Evolutionary conservation across 768 basidiomycete genomes (phyloP).

Genomic region (Suillus placidus): DNA sequence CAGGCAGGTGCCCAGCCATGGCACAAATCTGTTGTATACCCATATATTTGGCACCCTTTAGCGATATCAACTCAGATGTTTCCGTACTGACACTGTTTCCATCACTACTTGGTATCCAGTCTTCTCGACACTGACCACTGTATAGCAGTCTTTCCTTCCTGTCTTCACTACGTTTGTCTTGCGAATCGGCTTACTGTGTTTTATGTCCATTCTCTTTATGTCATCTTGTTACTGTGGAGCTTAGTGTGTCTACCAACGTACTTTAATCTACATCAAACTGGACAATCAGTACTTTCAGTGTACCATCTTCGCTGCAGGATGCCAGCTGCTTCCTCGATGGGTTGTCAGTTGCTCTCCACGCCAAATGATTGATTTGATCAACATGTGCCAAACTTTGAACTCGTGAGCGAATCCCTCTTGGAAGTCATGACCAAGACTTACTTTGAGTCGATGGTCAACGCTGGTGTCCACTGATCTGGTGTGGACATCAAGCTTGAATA

Average conservation of each 20-base stretch:
- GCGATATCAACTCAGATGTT: constrained; percentile 53
- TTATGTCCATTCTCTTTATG: constrained; percentile 9
- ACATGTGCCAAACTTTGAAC: constrained; percentile 68
- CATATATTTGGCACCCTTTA: constrained; percentile 58
- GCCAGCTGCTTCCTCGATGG: constrained; percentile 58
- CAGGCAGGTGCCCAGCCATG: constrained; percentile 39
- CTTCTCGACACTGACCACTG: constrained; percentile 54
- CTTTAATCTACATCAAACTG: constrained; percentile 52
- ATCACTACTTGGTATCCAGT: constrained; percentile 44
- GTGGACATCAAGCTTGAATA: constrained; percentile 44
- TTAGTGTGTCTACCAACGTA: constrained; percentile 23
- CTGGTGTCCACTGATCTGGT: constrained; percentile 49
- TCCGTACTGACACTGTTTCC: constrained; percentile 50
- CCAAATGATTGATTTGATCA: constrained; percentile 75
- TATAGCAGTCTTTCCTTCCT: constrained; percentile 54
- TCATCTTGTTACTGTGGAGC: constrained; percentile 3
- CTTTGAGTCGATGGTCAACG: constrained; percentile 51
- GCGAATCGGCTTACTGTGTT: constrained; percentile 20
- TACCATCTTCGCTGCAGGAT: constrained; percentile 92
- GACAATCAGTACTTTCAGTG: constrained; percentile 75
- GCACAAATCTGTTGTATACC: constrained; percentile 62
- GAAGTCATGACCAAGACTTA: constrained; percentile 35
- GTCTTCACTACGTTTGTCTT: constrained; percentile 13
- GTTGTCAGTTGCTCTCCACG: constrained; percentile 65
- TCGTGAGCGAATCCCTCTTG: not conserved